A percentile compares a stretch with the other conserved stretches of the same genome.
phyloP scores from a whole-genome alignment of 441 rosid genomes.

The Corymbia citriodora region DNA sequence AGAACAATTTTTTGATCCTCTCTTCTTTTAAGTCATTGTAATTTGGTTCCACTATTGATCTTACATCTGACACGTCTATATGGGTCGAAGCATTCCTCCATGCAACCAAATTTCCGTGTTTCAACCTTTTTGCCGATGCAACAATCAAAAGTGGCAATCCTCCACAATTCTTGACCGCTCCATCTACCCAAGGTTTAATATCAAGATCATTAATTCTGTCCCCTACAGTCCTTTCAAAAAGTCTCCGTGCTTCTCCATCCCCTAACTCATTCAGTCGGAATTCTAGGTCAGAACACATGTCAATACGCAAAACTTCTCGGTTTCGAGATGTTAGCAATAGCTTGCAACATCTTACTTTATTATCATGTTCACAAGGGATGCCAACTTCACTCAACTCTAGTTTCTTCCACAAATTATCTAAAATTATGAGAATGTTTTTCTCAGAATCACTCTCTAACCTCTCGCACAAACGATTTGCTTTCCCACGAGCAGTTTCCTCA shows the following conservation, averaged over 20 bases:
- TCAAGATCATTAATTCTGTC: background rate
- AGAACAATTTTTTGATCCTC: background rate
- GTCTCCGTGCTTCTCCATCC: slow-evolving; percentile 1
- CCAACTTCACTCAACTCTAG: background rate
- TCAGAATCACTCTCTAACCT: background rate
- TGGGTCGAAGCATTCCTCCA: slow-evolving; percentile 13
- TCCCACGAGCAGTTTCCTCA: background rate
- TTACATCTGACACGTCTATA: background rate
- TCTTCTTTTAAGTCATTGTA: background rate
- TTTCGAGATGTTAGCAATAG: background rate
- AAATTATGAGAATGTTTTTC: slow-evolving; percentile 3
- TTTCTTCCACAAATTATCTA: background rate
- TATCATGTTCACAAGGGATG: background rate
- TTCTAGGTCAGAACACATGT: background rate
- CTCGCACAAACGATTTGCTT: background rate
- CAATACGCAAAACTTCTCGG: background rate
- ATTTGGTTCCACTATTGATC: background rate
- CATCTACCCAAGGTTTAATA: background rate
- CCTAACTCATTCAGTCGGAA: background rate
- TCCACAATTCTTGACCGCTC: background rate
- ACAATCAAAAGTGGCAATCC: slow-evolving; percentile 16
- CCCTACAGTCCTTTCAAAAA: background rate
- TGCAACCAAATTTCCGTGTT: background rate
- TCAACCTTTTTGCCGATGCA: slow-evolving; percentile 1
- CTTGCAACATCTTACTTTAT: background rate